A percentile compares a stretch with the other conserved stretches of the same genome.
Conservation (phyloP, 768 basidiomycete genomes). For the Lepiota brunneoincarnata region DNA sequence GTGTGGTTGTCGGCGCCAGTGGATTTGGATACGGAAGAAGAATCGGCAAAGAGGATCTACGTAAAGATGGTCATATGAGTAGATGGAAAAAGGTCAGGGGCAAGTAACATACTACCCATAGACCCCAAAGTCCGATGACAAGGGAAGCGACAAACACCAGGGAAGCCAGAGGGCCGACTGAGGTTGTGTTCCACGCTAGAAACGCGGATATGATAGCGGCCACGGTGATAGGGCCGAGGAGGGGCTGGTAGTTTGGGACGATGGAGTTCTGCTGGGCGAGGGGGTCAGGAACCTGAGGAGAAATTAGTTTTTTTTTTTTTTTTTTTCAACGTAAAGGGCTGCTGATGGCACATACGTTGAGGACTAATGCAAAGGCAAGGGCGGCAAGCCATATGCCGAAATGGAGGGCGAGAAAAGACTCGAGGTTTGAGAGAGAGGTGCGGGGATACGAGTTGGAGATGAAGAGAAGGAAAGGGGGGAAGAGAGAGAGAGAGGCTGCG, state of each 20-base stretch:
- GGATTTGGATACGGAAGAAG: slow-evolving; percentile 57
- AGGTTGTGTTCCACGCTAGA: slow-evolving; percentile 59
- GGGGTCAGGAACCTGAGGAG: slow-evolving; percentile 44
- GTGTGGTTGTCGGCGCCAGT: slow-evolving; percentile 84
- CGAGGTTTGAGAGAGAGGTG: slow-evolving; percentile 56
- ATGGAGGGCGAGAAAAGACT: slow-evolving; percentile 66
- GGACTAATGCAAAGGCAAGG: slow-evolving; percentile 51
- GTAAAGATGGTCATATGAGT: neutral
- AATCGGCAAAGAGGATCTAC: slow-evolving; percentile 61
- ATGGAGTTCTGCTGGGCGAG: slow-evolving; percentile 27
- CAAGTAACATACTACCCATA: slow-evolving; percentile 60
- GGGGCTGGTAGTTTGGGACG: slow-evolving; percentile 47
- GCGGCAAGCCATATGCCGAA: slow-evolving; percentile 60
- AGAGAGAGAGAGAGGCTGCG: slow-evolving; percentile 32
- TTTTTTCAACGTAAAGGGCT: too few species aligned
- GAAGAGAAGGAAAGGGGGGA: slow-evolving; percentile 68
- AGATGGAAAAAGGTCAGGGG: neutral
- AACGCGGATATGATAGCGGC: slow-evolving; percentile 56
- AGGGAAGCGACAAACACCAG: slow-evolving; percentile 48
- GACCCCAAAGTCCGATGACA: slow-evolving; percentile 59
- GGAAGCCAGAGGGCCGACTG: slow-evolving; percentile 55
- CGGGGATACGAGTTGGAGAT: slow-evolving; percentile 43
- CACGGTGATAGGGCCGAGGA: slow-evolving; percentile 58
- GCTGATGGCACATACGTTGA: slow-evolving; percentile 46
- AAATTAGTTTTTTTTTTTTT: too few species aligned